Percentiles rank a stretch among this genome's conserved stretches.
phyloP scores from a whole-genome alignment of 2,329 filamentous ascomycete species.

The Fusarium sp. region DNA sequence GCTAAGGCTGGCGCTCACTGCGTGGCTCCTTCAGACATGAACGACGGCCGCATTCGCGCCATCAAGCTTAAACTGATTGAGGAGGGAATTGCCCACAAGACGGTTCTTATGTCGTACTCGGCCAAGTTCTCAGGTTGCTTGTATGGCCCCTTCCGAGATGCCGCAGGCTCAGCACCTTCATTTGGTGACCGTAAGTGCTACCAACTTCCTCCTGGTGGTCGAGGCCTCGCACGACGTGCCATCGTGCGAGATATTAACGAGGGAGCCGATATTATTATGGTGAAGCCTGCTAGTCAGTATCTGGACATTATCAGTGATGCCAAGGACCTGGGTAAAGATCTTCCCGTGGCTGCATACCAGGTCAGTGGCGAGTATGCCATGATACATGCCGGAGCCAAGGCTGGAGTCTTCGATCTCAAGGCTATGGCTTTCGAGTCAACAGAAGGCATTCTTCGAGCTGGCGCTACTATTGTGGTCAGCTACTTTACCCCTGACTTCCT shows the following conservation, averaged over 20 bases:
- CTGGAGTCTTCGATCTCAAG: conserved; percentile 94
- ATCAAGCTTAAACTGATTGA: conserved; percentile 99
- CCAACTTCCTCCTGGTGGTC: conserved; percentile 90
- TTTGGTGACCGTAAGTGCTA: conserved; percentile 98
- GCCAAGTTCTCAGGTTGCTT: conserved; percentile 97
- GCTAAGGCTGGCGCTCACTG: conserved; percentile 96
- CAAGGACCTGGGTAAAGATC: conserved; percentile 89
- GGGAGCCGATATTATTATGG: conserved; percentile 98
- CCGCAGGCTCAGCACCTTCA: conserved; percentile 86
- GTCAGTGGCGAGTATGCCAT: conserved; percentile 97
- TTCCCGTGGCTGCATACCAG: conserved; percentile 95
- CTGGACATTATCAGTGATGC: conserved; percentile 98
- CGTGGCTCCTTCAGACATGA: conserved; percentile 98
- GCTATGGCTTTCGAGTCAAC: conserved; percentile 94
- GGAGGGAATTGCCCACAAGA: conserved; percentile 88
- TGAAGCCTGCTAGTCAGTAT: conserved; percentile 95
- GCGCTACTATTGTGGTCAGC: conserved; percentile 89
- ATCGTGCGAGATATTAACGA: conserved; percentile 90
- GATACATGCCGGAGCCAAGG: conserved; percentile 95
- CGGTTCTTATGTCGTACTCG: conserved; percentile 95
- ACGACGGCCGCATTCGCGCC: conserved; percentile 93
- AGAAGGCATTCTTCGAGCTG: conserved; percentile 90
- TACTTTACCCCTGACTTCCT: conserved; percentile 90
- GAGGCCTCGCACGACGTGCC: conserved; percentile 88
- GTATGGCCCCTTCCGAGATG: conserved; percentile 97